Evolutionary conservation across 371 early-diverging fungal species (phyloP), one percentile per base, ranked within the genome.

Genomic region (Blakeslea trispora): DNA sequence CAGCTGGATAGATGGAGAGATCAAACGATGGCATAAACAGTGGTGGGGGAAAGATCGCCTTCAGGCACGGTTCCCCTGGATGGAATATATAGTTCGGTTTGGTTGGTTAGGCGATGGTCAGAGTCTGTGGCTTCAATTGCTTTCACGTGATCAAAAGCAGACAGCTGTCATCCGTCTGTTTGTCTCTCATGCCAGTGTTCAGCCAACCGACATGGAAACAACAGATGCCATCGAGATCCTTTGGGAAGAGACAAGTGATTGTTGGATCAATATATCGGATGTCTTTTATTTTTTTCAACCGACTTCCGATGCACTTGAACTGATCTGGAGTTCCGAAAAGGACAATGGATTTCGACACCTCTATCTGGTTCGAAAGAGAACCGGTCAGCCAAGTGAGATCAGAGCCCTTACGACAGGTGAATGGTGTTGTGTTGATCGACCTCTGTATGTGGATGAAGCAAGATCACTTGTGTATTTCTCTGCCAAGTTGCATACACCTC

Each of bases 21-120:
- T 28, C 3, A 48, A 14, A 3, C 71, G 72, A n/a, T 53, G 72
- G n/a, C 72, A 74, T 32, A 80, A 77, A 57, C 65, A 78, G 19
- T 66, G 87, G 14, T 81, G 79, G 76, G 54, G 40, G 14, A 13
- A 50, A 15, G 51, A 67, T 1, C 55, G 71, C 9, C 50, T 89
- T 10, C 63, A 74, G 46, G 50, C 62, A 17, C 35, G 74, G 41
- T 90, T 85, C 47, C 87, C 91, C 9, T 91, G 93, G 91, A 52
- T 75, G 31, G 91, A 91, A 63, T 92, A 92, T 56, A 82, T 89
- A 40, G 85, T 84, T 10, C 75, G 93, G 19, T 81, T 86, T 63
- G 91, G 89, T 0, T 92, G 93, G 93, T 40, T 85, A 19, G 82
- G 88, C 0, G 75, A 80, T 51, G 85, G 82, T 5, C 45, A 81